A percentile compares a stretch with the other conserved stretches of the same genome.
phyloP scores from a whole-genome alignment of 225 moss, liverwort and hornwort genomes.

The Antitrichia curtipendula region DNA sequence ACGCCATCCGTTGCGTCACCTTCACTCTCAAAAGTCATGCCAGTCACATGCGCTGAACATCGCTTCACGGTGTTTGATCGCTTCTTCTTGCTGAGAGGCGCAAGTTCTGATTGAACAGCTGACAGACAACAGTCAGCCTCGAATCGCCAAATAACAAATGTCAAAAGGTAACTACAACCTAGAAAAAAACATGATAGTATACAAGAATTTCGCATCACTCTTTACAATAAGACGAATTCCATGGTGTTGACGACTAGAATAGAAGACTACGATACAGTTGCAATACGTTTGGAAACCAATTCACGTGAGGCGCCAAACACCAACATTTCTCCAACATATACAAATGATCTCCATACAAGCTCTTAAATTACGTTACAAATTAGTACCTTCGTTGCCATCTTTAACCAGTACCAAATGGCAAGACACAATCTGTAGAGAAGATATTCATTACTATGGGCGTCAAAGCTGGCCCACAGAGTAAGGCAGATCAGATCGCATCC shows the following conservation, averaged over 20 bases:
- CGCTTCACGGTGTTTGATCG: slow-evolving; percentile 28
- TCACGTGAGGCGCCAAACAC: background rate
- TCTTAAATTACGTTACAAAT: too few species aligned
- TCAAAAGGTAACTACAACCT: background rate
- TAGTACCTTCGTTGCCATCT: background rate
- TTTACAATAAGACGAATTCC: background rate
- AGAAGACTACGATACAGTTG: background rate
- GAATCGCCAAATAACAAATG: background rate
- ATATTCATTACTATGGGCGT: background rate
- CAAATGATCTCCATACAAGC: background rate
- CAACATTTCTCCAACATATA: background rate
- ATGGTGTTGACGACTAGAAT: background rate
- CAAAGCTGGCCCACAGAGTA: too few species aligned
- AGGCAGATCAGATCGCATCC: background rate
- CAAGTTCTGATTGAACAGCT: background rate
- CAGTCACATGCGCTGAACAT: slow-evolving; percentile 10
- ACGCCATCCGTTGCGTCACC: background rate
- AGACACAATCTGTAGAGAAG: background rate
- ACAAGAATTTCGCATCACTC: background rate
- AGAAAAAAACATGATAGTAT: too few species aligned
- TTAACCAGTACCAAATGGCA: background rate
- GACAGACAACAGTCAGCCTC: background rate
- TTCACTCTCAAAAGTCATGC: slow-evolving; percentile 12
- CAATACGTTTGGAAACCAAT: background rate
- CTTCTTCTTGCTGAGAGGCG: slow-evolving; percentile 24